These are phyloP conservation scores for Dentipellis fragilis DNA, from an alignment of 768 basidiomycete species.

Conservation along the genomic window DNA sequence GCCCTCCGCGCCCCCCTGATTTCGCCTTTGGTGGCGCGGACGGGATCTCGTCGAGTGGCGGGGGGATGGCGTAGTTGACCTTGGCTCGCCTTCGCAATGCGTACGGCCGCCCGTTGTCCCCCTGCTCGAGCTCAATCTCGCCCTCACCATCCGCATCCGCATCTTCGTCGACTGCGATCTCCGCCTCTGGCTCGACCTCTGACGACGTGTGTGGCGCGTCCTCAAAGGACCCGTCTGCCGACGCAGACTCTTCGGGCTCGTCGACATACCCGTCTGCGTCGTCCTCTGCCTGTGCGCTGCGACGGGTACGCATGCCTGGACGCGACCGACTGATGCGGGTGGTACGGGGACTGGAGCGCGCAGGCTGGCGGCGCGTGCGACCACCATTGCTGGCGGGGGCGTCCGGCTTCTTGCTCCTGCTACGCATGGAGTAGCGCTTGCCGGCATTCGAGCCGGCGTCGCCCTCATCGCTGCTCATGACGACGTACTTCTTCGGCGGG, in stretches of 20 bases:
- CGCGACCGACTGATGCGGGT: constrained; percentile 5
- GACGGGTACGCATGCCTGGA: constrained; percentile 12
- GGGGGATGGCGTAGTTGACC: constrained; percentile 77
- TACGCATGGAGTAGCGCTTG: constrained; percentile 30
- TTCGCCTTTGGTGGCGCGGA: constrained; percentile 33
- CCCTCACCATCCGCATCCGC: constrained; percentile 30
- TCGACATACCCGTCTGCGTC: constrained; percentile 16
- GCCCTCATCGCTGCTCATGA: constrained; percentile 35
- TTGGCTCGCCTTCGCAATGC: constrained; percentile 50
- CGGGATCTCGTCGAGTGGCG: constrained; percentile 64
- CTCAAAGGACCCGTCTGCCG: constrained; percentile 33
- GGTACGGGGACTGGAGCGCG: constrained; percentile 18
- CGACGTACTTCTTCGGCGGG: constrained; percentile 19
- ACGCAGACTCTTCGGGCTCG: constrained; percentile 5
- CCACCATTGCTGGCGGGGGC: constrained; percentile 14
- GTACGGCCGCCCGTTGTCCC: constrained; percentile 49
- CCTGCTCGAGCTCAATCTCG: constrained; percentile 27
- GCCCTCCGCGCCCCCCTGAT: constrained; percentile 20
- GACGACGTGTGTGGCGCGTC: constrained; percentile 48
- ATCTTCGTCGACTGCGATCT: constrained; percentile 26
- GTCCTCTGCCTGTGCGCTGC: constrained; percentile 7
- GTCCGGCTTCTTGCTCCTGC: constrained; percentile 24
- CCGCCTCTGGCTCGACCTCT: constrained; percentile 28
- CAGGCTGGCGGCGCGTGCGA: constrained; percentile 24
- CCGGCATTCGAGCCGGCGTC: constrained; percentile 14